phyloP scores from a whole-genome alignment of 306 rosid species.

The Echinosophora koreensis region DNA sequence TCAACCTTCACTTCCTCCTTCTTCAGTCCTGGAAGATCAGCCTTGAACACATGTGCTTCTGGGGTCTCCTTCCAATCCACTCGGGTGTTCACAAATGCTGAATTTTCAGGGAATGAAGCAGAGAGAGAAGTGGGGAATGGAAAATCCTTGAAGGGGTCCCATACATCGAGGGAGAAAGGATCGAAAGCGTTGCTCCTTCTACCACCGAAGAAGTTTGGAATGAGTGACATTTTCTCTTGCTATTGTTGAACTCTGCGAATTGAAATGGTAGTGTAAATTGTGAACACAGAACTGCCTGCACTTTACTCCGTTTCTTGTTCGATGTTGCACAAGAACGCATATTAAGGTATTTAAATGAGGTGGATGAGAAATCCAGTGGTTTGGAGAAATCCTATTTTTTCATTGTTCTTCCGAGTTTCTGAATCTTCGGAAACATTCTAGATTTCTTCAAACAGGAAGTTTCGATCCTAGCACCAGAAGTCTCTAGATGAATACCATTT shows the following conservation, averaged over 20 bases:
- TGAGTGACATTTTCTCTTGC: slow-evolving; percentile 45
- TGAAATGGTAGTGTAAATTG: too few relatives aligned
- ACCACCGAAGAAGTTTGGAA: slow-evolving; percentile 53
- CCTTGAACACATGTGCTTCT: slow-evolving; percentile 57
- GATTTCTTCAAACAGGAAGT: too few relatives aligned
- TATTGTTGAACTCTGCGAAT: not conserved
- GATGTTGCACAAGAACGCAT: not conserved
- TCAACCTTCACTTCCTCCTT: slow-evolving; percentile 49
- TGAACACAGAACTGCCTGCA: too few relatives aligned
- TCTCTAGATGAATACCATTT: too few relatives aligned
- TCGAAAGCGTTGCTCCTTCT: slow-evolving; percentile 45
- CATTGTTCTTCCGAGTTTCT: not conserved
- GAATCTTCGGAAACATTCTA: not conserved
- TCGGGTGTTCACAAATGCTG: slow-evolving; percentile 41
- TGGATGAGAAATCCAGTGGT: not conserved
- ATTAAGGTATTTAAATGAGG: not conserved
- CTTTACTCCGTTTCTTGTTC: not conserved
- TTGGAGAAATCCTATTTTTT: not conserved
- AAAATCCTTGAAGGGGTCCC: slow-evolving; percentile 45
- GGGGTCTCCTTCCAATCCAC: slow-evolving; percentile 60
- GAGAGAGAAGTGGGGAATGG: slow-evolving; percentile 19
- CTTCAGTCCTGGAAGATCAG: slow-evolving; percentile 42
- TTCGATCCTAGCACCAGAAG: too few relatives aligned
- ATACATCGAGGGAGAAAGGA: slow-evolving; percentile 51
- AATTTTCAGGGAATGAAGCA: slow-evolving; percentile 26